phyloP scores from a whole-genome alignment of 2,329 filamentous ascomycete species.

The Calonectria honghensis region DNA sequence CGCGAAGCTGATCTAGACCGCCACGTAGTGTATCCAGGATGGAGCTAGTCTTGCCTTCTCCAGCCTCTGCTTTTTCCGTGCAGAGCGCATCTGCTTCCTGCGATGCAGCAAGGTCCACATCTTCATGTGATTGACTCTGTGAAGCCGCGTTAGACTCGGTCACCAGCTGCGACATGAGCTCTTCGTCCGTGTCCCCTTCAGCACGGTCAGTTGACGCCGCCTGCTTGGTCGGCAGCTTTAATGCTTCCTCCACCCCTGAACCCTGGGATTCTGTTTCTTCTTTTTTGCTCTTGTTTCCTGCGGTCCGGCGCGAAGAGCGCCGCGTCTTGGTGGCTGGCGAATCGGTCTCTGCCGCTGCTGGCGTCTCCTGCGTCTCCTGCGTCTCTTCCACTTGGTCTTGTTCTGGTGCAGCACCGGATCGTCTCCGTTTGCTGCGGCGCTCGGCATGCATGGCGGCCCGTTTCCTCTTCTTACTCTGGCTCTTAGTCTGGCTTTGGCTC shows the following conservation, averaged over 20 bases:
- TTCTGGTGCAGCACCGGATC: slow-evolving; percentile 47
- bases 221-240: slow-evolving; percentile 23
- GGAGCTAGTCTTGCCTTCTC: slow-evolving; percentile 44
- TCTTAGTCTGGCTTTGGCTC: slow-evolving; percentile 37
- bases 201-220: slow-evolving; percentile 16
- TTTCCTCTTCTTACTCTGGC: slow-evolving; percentile 60
- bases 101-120: slow-evolving; percentile 46
- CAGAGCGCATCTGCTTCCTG: slow-evolving; percentile 31
- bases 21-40: slow-evolving; percentile 60
- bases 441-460: slow-evolving; percentile 48
- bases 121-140: slow-evolving; percentile 54
- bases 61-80: slow-evolving; percentile 34
- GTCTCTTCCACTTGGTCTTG: slow-evolving; percentile 45
- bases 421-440: slow-evolving; percentile 56
- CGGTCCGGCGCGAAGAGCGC: slow-evolving; percentile 52
- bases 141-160: slow-evolving; percentile 64
- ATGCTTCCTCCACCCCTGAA: slow-evolving; percentile 40
- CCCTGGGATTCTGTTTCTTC: slow-evolving; percentile 39
- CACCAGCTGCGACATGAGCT: slow-evolving; percentile 64
- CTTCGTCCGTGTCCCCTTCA: slow-evolving; percentile 62
- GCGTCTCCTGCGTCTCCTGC: slow-evolving; percentile 47
- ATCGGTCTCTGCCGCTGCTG: slow-evolving; percentile 38
- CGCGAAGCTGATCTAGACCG: slow-evolving; percentile 74
- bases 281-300: slow-evolving; percentile 46
- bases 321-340: slow-evolving; percentile 49